Evolutionary conservation across 225 moss, liverwort and hornwort species (phyloP).

Genomic region (Straminergon stramineum): DNA sequence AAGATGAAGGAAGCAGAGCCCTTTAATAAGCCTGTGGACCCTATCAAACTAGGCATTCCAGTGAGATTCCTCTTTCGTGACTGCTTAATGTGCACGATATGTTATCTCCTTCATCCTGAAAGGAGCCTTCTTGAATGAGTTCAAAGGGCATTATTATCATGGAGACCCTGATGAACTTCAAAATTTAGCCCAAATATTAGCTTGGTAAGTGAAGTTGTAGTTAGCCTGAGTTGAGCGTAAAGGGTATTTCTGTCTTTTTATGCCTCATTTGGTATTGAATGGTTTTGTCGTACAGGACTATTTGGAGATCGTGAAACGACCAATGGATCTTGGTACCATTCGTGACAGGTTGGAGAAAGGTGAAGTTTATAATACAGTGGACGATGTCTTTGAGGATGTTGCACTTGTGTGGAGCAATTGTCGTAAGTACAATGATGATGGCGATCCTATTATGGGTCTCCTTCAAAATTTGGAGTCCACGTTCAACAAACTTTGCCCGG

Average conservation of each 20-base stretch:
- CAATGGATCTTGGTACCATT: constrained; percentile 94
- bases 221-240: background rate
- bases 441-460: constrained; percentile 85
- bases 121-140: background rate
- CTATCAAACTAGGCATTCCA: constrained; percentile 73
- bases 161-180: background rate
- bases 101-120: background rate
- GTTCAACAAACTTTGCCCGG: constrained; percentile 69
- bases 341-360: constrained; percentile 69
- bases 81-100: background rate
- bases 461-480: constrained; percentile 65
- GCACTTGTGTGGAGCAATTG: constrained; percentile 95
- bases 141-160: background rate
- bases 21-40: constrained; percentile 86
- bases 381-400: constrained; percentile 67
- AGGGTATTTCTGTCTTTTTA: background rate
- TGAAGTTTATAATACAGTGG: constrained; percentile 49
- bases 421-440: constrained; percentile 76
- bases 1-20: constrained; percentile 90
- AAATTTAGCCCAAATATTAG: background rate
- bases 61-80: constrained; percentile 3
- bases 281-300: constrained; percentile 47
- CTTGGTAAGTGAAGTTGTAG: background rate
- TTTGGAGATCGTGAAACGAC: constrained; percentile 59
- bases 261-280: background rate